These are phyloP conservation scores for Diversispora epigaea DNA, from an alignment of 192 early-diverging fungal genomes.

Conservation along the genomic window DNA sequence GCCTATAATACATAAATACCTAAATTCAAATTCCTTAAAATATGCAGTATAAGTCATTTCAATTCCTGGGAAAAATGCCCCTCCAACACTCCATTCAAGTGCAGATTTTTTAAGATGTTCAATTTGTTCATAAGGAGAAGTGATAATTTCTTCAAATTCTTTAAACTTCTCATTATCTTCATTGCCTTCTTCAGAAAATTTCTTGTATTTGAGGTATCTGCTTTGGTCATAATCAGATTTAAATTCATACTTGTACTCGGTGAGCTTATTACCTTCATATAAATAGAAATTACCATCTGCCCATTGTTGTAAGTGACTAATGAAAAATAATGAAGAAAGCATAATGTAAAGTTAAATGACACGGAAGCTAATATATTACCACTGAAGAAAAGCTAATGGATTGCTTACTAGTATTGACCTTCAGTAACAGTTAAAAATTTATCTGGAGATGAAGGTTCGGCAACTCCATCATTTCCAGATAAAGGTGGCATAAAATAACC, in stretches of 20 bases:
- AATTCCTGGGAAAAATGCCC: conserved; percentile 24
- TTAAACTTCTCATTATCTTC: background rate
- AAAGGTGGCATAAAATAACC: conserved; percentile 27
- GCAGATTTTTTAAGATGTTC: conserved; percentile 8
- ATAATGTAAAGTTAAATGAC: conserved; percentile 15
- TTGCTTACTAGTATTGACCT: conserved; percentile 25
- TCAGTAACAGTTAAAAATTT: conserved; percentile 13
- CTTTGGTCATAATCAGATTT: background rate
- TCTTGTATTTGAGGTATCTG: background rate
- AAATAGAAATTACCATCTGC: background rate
- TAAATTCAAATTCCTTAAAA: conserved; percentile 7
- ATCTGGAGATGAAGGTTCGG: background rate
- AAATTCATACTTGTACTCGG: background rate
- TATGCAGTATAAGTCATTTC: conserved; percentile 25
- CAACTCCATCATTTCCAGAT: conserved; percentile 25
- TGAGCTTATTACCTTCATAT: background rate
- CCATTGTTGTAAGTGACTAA: conserved; percentile 7
- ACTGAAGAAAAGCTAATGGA: background rate
- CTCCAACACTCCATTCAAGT: conserved; percentile 18
- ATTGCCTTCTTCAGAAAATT: background rate
- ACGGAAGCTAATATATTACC: background rate
- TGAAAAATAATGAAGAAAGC: background rate
- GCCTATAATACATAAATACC: background rate
- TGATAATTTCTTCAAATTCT: conserved; percentile 8
- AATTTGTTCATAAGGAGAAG: background rate